These are phyloP conservation scores for Pythium sukuiense DNA, from an alignment of 352 stramenopile species.

Conservation along the genomic window DNA sequence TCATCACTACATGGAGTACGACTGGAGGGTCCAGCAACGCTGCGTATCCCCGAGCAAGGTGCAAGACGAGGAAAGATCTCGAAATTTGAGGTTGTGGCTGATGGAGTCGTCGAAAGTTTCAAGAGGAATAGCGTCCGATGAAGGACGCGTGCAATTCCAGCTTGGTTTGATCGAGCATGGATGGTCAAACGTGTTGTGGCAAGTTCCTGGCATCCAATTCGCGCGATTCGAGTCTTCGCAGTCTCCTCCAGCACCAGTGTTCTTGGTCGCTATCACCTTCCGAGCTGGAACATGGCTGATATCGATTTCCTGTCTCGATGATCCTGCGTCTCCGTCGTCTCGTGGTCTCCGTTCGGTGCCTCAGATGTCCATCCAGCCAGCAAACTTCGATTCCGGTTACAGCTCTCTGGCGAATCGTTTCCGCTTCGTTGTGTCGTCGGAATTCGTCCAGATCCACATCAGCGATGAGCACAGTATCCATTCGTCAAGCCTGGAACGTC, in stretches of 20 bases:
- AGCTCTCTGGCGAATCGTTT: conserved; percentile 13
- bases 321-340: conserved; percentile 28
- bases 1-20: conserved; percentile 70
- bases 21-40: conserved; percentile 57
- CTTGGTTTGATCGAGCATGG: conserved; percentile 56
- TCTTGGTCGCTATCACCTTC: conserved; percentile 70
- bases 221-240: conserved; percentile 44
- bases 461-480: conserved; percentile 57
- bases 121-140: not conserved
- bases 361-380: conserved; percentile 1
- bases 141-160: conserved; percentile 50
- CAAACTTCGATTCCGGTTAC: conserved; percentile 1
- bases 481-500: conserved; percentile 20
- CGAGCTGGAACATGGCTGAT: conserved; percentile 73
- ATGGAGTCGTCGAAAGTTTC: conserved; percentile 24
- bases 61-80: not conserved
- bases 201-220: conserved; percentile 84
- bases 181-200: conserved; percentile 82
- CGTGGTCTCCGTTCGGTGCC: not conserved
- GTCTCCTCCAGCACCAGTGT: conserved; percentile 32
- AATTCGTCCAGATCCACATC: conserved; percentile 52
- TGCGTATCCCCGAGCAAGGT: not conserved
- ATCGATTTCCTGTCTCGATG: conserved; percentile 63
- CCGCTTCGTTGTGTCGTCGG: conserved; percentile 14
- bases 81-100: conserved; percentile 37